A percentile compares a stretch with the other conserved stretches of the same genome.
Conservation (phyloP, 371 early-diverging fungal genomes). For the Umbelopsis sp. region DNA sequence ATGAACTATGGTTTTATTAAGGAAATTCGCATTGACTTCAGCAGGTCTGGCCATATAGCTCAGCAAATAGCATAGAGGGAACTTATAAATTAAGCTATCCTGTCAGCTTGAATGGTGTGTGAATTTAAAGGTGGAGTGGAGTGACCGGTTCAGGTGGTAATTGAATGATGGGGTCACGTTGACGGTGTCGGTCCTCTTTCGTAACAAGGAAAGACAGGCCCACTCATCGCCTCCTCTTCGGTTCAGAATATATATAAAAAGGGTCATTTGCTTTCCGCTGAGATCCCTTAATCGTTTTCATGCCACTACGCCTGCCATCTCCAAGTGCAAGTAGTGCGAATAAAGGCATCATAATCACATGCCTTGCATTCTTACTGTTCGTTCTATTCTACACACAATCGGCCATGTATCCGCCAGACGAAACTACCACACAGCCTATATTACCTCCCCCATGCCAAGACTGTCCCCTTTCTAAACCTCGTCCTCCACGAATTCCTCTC, state of each 20-base stretch:
- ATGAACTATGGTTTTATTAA: no score
- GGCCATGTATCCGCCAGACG: neutral
- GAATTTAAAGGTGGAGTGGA: neutral
- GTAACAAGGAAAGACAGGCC: neutral
- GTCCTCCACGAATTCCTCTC: neutral
- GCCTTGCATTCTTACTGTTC: neutral
- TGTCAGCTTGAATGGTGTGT: no score
- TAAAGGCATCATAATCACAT: neutral
- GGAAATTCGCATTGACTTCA: no score
- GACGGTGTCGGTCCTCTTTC: neutral
- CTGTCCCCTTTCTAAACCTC: conserved; percentile 1
- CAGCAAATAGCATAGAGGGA: no score
- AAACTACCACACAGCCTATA: neutral
- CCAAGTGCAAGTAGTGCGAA: neutral
- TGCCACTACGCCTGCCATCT: conserved; percentile 2
- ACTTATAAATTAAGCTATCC: no score
- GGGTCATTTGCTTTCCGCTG: neutral
- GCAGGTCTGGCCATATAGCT: no score
- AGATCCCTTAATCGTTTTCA: neutral
- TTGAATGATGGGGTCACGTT: conserved; percentile 5
- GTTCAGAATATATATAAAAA: neutral
- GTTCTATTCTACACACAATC: conserved; percentile 8
- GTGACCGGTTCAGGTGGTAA: neutral
- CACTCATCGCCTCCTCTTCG: neutral
- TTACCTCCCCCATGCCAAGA: conserved; percentile 11